Conservation (phyloP, 768 basidiomycete species). For the Suillus discolor region DNA sequence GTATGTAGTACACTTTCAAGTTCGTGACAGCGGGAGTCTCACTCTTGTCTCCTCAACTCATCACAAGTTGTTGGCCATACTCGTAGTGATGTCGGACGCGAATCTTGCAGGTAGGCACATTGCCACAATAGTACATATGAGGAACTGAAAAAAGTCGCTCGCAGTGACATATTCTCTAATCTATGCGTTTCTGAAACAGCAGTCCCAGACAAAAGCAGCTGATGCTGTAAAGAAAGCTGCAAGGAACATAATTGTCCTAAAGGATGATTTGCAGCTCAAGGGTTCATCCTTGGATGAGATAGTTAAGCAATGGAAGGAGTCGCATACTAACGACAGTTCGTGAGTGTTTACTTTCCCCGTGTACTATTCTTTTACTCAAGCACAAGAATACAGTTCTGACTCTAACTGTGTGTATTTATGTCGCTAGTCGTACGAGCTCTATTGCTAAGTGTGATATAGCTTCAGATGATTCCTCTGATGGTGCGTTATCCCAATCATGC, state of each 20-base stretch:
- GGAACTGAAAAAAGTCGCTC: conserved; percentile 1
- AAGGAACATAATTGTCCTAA: conserved; percentile 59
- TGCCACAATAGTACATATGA: too few relatives aligned
- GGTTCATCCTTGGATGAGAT: conserved; percentile 67
- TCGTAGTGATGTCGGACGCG: conserved; percentile 42
- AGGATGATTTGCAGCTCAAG: conserved; percentile 49
- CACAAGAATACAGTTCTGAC: conserved; percentile 15
- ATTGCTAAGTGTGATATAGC: conserved; percentile 16
- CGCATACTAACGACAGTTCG: conserved; percentile 29
- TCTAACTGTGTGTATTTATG: conserved; percentile 25
- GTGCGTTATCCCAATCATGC: conserved; percentile 15
- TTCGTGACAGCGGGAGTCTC: background rate
- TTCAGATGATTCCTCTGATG: conserved; percentile 30
- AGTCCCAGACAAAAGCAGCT: conserved; percentile 70
- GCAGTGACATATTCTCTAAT: conserved; percentile 78
- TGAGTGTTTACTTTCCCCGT: conserved; percentile 19
- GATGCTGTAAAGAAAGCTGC: conserved; percentile 75
- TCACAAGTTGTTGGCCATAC: background rate
- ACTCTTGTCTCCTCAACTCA: background rate
- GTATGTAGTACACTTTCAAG: background rate
- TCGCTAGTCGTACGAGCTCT: conserved; percentile 9
- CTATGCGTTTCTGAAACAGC: conserved; percentile 69
- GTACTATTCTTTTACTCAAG: conserved; percentile 10
- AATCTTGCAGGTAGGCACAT: conserved; percentile 52
- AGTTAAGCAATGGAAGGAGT: conserved; percentile 62